Evolutionary conservation across 345 rosid genomes (phyloP), one percentile per base, ranked within the genome.

Genomic region (Camelina sativa): DNA sequence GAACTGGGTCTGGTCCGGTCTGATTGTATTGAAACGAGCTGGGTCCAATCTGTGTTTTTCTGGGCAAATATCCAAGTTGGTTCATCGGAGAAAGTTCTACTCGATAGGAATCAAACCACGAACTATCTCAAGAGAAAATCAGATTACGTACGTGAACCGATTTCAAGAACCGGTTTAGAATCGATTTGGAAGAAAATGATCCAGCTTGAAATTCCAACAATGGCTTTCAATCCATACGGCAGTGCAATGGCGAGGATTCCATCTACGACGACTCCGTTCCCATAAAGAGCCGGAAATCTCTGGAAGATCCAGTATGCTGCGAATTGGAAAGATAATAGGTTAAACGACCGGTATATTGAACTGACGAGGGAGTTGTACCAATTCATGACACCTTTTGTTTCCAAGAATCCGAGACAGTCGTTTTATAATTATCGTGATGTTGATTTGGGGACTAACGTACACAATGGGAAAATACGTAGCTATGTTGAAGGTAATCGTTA

Each of bases 361-460:
- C 57, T 62, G 67, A 53, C 69, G 1, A 84, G 90, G 58, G 34
- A 48, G 54, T 70, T 87, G 1, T 76, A 87, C 77, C 62, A 52
- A 20, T 85, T 12, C 67, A 87, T 75, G 88, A 74, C 88, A 17
- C 85, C 85, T 1, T 87, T 76, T 40, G 94, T 88, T 63, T 79
- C 94, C 0, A 85, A 84, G 76, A 82, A 86, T 32, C 94, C 97
- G 2, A 85, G 90, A 58, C 75, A 77, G 7, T 72, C 90, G 13
- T 87, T 25, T 67, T 67, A 62, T 17, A 77, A 63, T 13, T 84
- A 89, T 11, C 78, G 89, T 11, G 91, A 89, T 79, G 74, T 89
- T 13, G 94, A 89, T 38, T 70, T 74, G 13, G 83, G 81, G 7
- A 66, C 66, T 43, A 77, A 77, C 52, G 78, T 84, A 2, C 81